Evolutionary conservation across 1,284 basidiomycete species (phyloP), one percentile per base, ranked within the genome.

Genomic region (Boletellus deceptivus): DNA sequence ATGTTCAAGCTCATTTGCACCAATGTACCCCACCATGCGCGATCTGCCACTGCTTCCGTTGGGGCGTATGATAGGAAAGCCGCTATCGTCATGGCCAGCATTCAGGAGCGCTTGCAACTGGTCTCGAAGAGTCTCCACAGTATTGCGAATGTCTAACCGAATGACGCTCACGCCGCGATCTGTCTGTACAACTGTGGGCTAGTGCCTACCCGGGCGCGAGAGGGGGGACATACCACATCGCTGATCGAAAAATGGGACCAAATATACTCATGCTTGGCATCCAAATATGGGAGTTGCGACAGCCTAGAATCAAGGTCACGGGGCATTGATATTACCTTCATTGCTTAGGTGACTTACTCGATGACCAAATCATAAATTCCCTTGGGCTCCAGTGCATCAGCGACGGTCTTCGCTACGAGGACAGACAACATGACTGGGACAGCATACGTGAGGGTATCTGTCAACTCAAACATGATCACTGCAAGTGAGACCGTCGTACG

Each of bases 391-490:
- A 99, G 72, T 6, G 88, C 89, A 68, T 98, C 94, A 14, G 91
- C 92, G 3, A 92, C 84, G 0, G 94, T 95, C 75, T 98, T 98
- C 25, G 95, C 94, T 7, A 95, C 87, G 27, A 98, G 78, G 6
- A 98, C 83, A 7, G 86, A 76, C 40, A 98, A 69, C 91, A 98
- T 98, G 57, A 98, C 86, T 1, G 96, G 96, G 0, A 96, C 89
- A n/a, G 84, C 89, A 68, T 98, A 98, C 4, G 91, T 94, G 56
- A 99, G 72, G 1, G 93, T 94, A 55, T 93, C 90, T 1, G 95
- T 99, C 43, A 99, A 78, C 70, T 98, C 96, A 63, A 98, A 98
- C 95, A 98, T 93, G 72, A 98, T 98, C 48, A 98, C 95, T 2
- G 93, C 94, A 45, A 98, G 79, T 2, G 93, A 95, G 9, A 98